phyloP scores from a whole-genome alignment of 148 eudicot genomes.

The Persicaria tinctoria region DNA sequence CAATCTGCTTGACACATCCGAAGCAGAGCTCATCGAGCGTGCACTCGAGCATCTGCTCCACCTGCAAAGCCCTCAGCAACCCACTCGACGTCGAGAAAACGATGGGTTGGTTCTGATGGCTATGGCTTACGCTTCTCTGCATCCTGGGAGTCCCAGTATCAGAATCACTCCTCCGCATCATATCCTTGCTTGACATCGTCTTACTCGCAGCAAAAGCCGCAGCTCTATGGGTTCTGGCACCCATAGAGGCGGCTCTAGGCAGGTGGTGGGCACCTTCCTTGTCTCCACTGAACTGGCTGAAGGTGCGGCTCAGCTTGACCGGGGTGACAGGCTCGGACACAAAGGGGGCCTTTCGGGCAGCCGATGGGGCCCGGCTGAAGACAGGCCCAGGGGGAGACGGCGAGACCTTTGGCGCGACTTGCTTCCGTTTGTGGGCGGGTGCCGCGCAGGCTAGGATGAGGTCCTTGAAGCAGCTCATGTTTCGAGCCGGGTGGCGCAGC shows the following conservation, averaged over 20 bases:
- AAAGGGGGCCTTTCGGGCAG: not conserved
- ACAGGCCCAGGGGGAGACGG: not conserved
- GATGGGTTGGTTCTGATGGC: slow-evolving; percentile 18
- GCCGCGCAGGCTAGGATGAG: not conserved
- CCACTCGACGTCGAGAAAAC: slow-evolving; percentile 44
- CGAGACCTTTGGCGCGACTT: not conserved
- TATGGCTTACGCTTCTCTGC: slow-evolving; percentile 12
- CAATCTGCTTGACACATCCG: slow-evolving; percentile 53
- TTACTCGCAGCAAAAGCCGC: not conserved
- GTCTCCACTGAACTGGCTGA: not conserved
- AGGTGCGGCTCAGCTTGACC: not conserved
- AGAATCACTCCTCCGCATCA: not conserved
- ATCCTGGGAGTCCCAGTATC: not conserved
- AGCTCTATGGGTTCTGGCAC: not conserved
- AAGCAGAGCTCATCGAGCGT: slow-evolving; percentile 60
- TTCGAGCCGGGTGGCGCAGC: not conserved
- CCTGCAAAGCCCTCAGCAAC: slow-evolving; percentile 30
- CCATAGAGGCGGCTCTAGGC: not conserved
- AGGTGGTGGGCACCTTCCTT: not conserved
- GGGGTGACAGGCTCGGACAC: not conserved
- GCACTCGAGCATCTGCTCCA: slow-evolving; percentile 45
- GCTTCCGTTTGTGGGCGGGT: not conserved
- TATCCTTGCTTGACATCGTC: not conserved
- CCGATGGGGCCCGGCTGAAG: not conserved
- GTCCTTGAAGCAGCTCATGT: not conserved